phyloP scores from a whole-genome alignment of 2,329 filamentous ascomycete species.

The Penicillium digitatum region DNA sequence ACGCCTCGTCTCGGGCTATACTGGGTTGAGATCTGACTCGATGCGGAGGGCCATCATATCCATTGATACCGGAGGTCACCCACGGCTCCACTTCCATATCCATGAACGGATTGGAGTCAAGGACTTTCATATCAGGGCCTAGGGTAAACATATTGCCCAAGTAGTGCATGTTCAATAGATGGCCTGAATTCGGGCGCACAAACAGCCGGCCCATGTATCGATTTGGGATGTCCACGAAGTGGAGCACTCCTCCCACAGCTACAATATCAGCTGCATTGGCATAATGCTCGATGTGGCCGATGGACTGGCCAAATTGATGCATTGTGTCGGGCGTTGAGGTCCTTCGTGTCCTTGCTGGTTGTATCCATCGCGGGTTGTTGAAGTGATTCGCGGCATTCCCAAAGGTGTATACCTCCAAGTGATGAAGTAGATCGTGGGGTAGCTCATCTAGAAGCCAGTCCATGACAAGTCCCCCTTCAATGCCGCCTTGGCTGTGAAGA shows the following conservation, averaged over 20 bases:
- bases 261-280: conserved; percentile 72
- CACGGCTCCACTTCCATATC: conserved; percentile 27
- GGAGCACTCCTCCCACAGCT: conserved; percentile 67
- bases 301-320: conserved; percentile 26
- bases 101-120: conserved; percentile 37
- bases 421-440: conserved; percentile 60
- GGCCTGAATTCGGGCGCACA: conserved; percentile 40
- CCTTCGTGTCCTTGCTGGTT: conserved; percentile 33
- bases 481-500: conserved; percentile 72
- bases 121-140: conserved; percentile 23
- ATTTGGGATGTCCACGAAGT: conserved; percentile 55
- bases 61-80: background rate
- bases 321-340: background rate
- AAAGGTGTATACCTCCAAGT: conserved; percentile 73
- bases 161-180: conserved; percentile 47
- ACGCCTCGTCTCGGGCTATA: conserved; percentile 10
- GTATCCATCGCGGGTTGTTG: conserved; percentile 63
- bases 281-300: conserved; percentile 76
- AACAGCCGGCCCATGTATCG: conserved; percentile 51
- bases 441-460: conserved; percentile 74
- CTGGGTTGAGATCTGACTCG: background rate
- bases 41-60: background rate
- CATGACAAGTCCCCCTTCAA: conserved; percentile 67
- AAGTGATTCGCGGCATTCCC: conserved; percentile 77
- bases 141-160: conserved; percentile 43